phyloP scores from a whole-genome alignment of 129 eudicot species.

The Deinandra increscens region DNA sequence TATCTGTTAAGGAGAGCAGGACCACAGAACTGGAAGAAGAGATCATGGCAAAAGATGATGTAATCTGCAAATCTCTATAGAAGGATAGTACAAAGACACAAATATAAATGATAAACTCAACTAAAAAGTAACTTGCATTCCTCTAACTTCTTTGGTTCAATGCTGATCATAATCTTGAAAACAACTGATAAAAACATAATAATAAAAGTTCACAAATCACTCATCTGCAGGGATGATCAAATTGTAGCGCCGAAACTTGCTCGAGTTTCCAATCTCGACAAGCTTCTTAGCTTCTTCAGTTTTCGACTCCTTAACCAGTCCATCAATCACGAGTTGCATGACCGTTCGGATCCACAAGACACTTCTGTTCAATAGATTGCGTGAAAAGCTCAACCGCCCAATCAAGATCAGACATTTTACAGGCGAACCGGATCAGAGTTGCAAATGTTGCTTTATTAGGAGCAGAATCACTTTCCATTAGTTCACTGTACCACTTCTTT shows the following conservation, averaged over 20 bases:
- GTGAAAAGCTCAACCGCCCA: conserved; percentile 46
- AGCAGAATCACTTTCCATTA: conserved; percentile 27
- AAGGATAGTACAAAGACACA: too few relatives aligned
- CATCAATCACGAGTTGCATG: conserved; percentile 47
- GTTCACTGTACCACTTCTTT: conserved; percentile 39
- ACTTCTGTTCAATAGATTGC: conserved; percentile 22
- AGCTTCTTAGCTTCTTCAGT: conserved; percentile 49
- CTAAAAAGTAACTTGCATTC: conserved; percentile 10
- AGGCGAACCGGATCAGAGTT: conserved; percentile 37
- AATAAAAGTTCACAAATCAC: conserved; percentile 18
- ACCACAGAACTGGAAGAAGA: too few relatives aligned
- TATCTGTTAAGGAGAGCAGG: too few relatives aligned
- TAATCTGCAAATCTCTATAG: too few relatives aligned
- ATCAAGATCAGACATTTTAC: conserved; percentile 44
- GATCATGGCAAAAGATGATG: too few relatives aligned
- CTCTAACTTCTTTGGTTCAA: not conserved
- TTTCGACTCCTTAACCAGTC: conserved; percentile 42
- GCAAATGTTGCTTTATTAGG: conserved; percentile 43
- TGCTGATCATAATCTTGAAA: conserved; percentile 17
- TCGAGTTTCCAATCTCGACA: conserved; percentile 42
- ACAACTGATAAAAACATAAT: conserved; percentile 14
- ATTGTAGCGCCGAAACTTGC: conserved; percentile 25
- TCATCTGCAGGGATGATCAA: conserved; percentile 36
- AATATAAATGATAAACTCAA: not conserved
- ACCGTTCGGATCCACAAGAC: conserved; percentile 27